Conservation (phyloP, 1,284 basidiomycete species). For the Phylloboletellus chloephorus region DNA sequence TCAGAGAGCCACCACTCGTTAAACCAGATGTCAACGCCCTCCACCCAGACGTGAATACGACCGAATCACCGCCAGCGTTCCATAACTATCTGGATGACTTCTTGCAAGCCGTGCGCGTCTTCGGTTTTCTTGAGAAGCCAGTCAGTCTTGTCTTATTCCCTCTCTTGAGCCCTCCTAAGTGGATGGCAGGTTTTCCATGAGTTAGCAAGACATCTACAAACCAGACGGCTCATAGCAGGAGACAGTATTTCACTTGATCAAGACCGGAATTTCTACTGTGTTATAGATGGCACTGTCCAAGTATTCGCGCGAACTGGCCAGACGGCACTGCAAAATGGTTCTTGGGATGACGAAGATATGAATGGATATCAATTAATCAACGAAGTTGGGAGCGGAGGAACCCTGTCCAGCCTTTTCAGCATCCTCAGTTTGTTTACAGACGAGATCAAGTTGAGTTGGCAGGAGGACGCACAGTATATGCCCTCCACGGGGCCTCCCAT, state of each 20-base stretch:
- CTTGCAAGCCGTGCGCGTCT: constrained; percentile 87
- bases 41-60: constrained; percentile 80
- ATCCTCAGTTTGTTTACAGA: constrained; percentile 96
- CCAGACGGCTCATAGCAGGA: constrained; percentile 84
- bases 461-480: constrained; percentile 45
- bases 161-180: background rate
- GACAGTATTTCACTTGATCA: constrained; percentile 87
- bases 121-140: constrained; percentile 93
- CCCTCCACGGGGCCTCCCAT: constrained; percentile 21
- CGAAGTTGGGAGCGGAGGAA: constrained; percentile 92
- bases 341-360: constrained; percentile 80
- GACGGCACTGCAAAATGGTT: constrained; percentile 43
- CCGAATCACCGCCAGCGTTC: constrained; percentile 70
- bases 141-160: constrained; percentile 39
- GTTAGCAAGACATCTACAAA: constrained; percentile 88
- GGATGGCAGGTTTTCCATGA: constrained; percentile 83
- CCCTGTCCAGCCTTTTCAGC: constrained; percentile 92
- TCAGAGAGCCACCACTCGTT: constrained; percentile 80
- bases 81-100: constrained; percentile 96
- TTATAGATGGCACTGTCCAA: constrained; percentile 86
- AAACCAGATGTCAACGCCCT: constrained; percentile 76
- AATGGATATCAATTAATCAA: constrained; percentile 93
- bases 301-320: constrained; percentile 73
- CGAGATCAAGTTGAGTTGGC: constrained; percentile 91
- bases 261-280: constrained; percentile 93